Conservation (phyloP, 2,329 filamentous ascomycete species). For the Ophiosphaerella korrae region DNA sequence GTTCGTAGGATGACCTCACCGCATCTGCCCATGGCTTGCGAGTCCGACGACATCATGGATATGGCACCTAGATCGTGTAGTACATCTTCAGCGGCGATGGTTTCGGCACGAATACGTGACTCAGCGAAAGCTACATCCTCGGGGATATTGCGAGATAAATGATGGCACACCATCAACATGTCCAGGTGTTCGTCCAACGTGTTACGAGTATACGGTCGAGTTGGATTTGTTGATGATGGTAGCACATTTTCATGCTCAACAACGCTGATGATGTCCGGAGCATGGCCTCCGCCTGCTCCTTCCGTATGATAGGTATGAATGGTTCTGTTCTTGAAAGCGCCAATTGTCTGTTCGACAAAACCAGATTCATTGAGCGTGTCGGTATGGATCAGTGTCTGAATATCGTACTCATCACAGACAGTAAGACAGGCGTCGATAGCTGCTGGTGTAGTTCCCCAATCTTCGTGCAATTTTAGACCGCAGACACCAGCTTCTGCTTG, state of each 20-base stretch:
- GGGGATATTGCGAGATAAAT: constrained; percentile 87
- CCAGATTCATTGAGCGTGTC: constrained; percentile 96
- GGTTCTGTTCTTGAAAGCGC: constrained; percentile 81
- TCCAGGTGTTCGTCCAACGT: constrained; percentile 96
- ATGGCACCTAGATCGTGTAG: constrained; percentile 94
- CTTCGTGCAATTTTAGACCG: constrained; percentile 92
- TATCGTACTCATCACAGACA: constrained; percentile 88
- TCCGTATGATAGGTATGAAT: constrained; percentile 98
- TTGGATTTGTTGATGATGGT: constrained; percentile 90
- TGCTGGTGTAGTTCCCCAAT: constrained; percentile 90
- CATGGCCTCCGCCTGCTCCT: constrained; percentile 91
- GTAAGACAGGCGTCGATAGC: constrained; percentile 82
- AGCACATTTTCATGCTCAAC: constrained; percentile 89
- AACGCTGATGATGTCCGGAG: constrained; percentile 92
- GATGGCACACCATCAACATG: constrained; percentile 98
- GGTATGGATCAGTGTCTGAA: constrained; percentile 93
- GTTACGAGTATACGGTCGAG: constrained; percentile 85
- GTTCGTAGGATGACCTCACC: constrained; percentile 92
- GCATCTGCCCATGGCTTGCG: constrained; percentile 94
- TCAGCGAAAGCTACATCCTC: constrained; percentile 97
- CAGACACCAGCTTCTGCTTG: constrained; percentile 84
- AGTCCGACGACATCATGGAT: constrained; percentile 96
- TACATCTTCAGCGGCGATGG: constrained; percentile 95
- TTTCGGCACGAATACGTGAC: constrained; percentile 91
- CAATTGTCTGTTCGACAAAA: constrained; percentile 91